Evolutionary conservation across 352 stramenopile species (phyloP).

Genomic region (Pythium phragmiticola): DNA sequence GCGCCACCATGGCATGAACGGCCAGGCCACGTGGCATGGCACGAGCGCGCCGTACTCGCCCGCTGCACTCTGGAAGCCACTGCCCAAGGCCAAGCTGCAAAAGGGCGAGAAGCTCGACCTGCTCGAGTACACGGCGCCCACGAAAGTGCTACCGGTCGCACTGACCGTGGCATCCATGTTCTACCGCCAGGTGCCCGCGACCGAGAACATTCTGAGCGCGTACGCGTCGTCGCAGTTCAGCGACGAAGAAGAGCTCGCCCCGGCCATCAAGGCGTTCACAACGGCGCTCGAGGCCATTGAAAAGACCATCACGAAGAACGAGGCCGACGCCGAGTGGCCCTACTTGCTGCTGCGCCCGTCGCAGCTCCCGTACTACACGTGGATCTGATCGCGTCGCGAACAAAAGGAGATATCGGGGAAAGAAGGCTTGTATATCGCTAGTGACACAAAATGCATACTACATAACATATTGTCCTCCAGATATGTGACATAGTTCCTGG

Average conservation of each 20-base stretch:
- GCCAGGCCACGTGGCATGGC: slow-evolving; percentile 19
- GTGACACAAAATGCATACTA: too few species aligned
- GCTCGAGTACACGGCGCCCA: slow-evolving; percentile 8
- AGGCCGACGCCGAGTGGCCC: slow-evolving; percentile 10
- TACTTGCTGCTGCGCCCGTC: slow-evolving; percentile 14
- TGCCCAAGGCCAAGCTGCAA: slow-evolving; percentile 19
- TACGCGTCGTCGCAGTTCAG: slow-evolving; percentile 15
- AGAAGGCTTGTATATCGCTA: not conserved
- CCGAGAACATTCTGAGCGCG: slow-evolving; percentile 4
- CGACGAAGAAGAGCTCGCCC: not conserved
- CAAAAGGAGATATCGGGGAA: not conserved
- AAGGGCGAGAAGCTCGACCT: not conserved
- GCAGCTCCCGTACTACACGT: slow-evolving; percentile 14
- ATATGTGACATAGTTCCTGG: too few species aligned
- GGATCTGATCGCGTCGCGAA: slow-evolving; percentile 6
- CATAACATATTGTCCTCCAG: too few species aligned
- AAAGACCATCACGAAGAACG: slow-evolving; percentile 1
- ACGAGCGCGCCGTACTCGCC: slow-evolving; percentile 14
- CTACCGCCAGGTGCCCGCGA: not conserved
- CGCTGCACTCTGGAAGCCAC: slow-evolving; percentile 17
- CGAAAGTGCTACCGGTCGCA: not conserved
- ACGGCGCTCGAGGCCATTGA: slow-evolving; percentile 17
- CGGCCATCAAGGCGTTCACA: slow-evolving; percentile 12
- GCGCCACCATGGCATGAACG: slow-evolving; percentile 30
- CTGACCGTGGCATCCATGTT: not conserved